These are phyloP conservation scores for Croton laevigatus DNA, from an alignment of 441 rosid genomes.

Conservation along the genomic window DNA sequence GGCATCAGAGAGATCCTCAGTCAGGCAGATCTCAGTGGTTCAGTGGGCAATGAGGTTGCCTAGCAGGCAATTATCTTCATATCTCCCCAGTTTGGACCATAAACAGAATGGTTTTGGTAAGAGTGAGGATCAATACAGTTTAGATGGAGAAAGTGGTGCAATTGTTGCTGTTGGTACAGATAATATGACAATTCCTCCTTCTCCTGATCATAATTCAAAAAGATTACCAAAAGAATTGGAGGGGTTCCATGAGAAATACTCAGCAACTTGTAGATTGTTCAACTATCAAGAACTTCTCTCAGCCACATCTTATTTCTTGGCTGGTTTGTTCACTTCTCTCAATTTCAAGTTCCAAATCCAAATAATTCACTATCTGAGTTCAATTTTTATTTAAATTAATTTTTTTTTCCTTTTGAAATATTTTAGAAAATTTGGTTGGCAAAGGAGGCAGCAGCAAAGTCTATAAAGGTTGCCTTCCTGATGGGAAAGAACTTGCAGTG, in stretches of 20 bases:
- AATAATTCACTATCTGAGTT: not conserved
- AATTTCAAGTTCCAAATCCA: slow-evolving; percentile 15
- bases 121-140: slow-evolving; percentile 27
- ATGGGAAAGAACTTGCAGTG: slow-evolving; percentile 79
- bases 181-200: slow-evolving; percentile 24
- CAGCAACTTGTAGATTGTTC: slow-evolving; percentile 78
- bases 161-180: slow-evolving; percentile 42
- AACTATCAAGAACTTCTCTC: slow-evolving; percentile 59
- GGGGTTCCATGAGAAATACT: slow-evolving; percentile 66
- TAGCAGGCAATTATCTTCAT: slow-evolving; percentile 47
- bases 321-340: slow-evolving; percentile 53
- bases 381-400: slow-evolving; percentile 1
- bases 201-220: slow-evolving; percentile 35
- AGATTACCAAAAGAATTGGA: slow-evolving; percentile 63
- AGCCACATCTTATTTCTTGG: slow-evolving; percentile 63
- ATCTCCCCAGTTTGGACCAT: slow-evolving; percentile 46
- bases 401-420: not conserved
- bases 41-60: slow-evolving; percentile 59
- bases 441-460: slow-evolving; percentile 92
- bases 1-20: slow-evolving; percentile 27
- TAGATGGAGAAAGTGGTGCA: slow-evolving; percentile 57
- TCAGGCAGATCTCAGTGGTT: slow-evolving; percentile 51
- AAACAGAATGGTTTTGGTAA: slow-evolving; percentile 35
- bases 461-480: slow-evolving; percentile 77
- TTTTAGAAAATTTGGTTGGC: slow-evolving; percentile 76